These are phyloP conservation scores for Teratosphaeria viscida DNA, from an alignment of 2,329 filamentous ascomycete species.

Conservation along the genomic window DNA sequence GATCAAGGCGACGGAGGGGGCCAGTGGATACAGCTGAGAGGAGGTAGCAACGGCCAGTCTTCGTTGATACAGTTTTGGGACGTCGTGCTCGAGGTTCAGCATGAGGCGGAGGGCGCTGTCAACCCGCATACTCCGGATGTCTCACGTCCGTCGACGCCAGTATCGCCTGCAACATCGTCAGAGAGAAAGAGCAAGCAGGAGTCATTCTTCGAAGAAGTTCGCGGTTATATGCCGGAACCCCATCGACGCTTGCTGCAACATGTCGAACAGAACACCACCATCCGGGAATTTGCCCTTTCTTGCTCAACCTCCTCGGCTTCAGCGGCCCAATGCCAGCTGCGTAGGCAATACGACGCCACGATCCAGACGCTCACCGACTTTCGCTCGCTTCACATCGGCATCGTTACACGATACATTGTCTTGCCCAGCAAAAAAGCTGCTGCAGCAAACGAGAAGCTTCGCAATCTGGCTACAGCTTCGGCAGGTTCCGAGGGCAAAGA, in stretches of 20 bases:
- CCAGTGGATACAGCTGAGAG: constrained; percentile 40
- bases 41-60: constrained; percentile 47
- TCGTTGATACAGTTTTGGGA: constrained; percentile 46
- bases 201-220: constrained; percentile 34
- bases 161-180: neutral
- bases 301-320: constrained; percentile 18
- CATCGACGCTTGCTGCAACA: constrained; percentile 42
- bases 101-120: constrained; percentile 19
- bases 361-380: constrained; percentile 37
- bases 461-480: constrained; percentile 38
- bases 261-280: constrained; percentile 34
- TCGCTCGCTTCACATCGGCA: constrained; percentile 42
- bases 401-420: constrained; percentile 45
- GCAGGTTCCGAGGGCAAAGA: constrained; percentile 14
- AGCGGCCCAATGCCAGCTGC: constrained; percentile 18
- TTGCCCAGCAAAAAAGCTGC: constrained; percentile 25
- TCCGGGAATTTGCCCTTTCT: constrained; percentile 33
- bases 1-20: constrained; percentile 48
- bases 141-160: neutral
- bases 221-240: constrained; percentile 44
- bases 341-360: constrained; percentile 37
- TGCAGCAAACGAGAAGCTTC: constrained; percentile 17
- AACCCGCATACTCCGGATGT: neutral
- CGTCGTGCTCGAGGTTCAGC: constrained; percentile 41
- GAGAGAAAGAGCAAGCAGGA: neutral